Percentiles rank a stretch among this genome's conserved stretches.
Evolutionary conservation across 192 early-diverging fungal genomes (phyloP).

Genomic region (Umbelopsis sp.): DNA sequence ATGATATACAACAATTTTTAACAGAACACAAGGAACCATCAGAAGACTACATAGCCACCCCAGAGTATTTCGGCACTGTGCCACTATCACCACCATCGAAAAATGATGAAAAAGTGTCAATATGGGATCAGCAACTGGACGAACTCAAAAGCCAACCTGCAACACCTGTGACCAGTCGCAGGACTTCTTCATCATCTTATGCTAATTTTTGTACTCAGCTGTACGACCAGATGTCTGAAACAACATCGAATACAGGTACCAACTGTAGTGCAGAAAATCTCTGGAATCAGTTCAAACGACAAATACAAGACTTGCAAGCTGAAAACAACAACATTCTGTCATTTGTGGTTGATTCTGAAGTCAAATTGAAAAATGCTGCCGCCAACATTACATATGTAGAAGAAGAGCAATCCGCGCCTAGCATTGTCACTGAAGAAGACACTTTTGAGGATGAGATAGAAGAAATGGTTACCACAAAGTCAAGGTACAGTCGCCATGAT

Average conservation of each 20-base stretch:
- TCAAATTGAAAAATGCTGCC: background rate
- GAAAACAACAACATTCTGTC: slow-evolving; percentile 4
- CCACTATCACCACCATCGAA: background rate
- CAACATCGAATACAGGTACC: background rate
- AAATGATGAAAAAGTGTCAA: background rate
- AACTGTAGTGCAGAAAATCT: background rate
- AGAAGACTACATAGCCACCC: background rate
- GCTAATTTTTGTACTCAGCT: background rate
- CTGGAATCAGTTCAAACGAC: background rate
- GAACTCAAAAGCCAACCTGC: background rate
- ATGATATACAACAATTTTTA: background rate
- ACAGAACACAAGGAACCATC: background rate
- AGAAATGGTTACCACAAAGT: background rate
- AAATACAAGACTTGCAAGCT: slow-evolving; percentile 1
- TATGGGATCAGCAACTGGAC: background rate
- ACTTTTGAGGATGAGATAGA: background rate
- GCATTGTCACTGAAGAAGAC: background rate
- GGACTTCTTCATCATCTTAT: background rate
- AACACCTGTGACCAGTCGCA: background rate
- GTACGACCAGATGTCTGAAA: background rate
- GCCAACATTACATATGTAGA: background rate
- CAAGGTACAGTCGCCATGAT: background rate
- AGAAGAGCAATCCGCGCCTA: background rate
- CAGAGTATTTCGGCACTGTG: background rate
- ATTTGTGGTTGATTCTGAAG: background rate